A percentile compares a stretch with the other conserved stretches of the same genome.
These are phyloP conservation scores for Eucalyptus albens DNA, from an alignment of 345 rosid genomes.

Conservation along the genomic window DNA sequence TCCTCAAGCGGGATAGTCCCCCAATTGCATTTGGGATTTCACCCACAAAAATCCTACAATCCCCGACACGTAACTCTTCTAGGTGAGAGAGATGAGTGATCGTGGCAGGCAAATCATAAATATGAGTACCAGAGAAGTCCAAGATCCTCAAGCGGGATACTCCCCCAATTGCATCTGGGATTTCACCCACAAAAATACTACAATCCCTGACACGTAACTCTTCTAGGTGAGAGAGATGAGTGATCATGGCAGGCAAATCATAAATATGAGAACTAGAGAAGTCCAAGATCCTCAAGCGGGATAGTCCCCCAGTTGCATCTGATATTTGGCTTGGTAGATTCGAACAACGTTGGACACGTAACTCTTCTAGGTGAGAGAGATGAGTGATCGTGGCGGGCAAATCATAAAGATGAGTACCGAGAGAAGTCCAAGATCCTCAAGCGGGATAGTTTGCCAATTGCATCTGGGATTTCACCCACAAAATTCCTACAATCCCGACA, in stretches of 20 bases:
- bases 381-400: rapidly evolving
- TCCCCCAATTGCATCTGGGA: rapidly evolving
- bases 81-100: no score
- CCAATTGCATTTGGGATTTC: no score
- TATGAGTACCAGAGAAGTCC: rapidly evolving
- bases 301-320: no score
- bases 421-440: no score
- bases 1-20: rapidly evolving
- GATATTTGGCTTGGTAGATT: no score
- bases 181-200: rapidly evolving
- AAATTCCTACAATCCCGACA: rapidly evolving
- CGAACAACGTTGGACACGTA: rapidly evolving
- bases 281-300: no score
- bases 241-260: rapidly evolving
- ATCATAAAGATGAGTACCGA: rapidly evolving
- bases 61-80: rapidly evolving
- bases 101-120: rapidly evolving
- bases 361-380: no score
- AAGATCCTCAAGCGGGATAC: no score
- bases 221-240: no score
- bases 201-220: rapidly evolving
- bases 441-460: rapidly evolving
- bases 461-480: rapidly evolving
- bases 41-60: rapidly evolving
- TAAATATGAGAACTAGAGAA: rapidly evolving